Base-by-base conservation (phyloP, 2,329 filamentous ascomycete genomes). In the Herpotrichia juniperi region DNA sequence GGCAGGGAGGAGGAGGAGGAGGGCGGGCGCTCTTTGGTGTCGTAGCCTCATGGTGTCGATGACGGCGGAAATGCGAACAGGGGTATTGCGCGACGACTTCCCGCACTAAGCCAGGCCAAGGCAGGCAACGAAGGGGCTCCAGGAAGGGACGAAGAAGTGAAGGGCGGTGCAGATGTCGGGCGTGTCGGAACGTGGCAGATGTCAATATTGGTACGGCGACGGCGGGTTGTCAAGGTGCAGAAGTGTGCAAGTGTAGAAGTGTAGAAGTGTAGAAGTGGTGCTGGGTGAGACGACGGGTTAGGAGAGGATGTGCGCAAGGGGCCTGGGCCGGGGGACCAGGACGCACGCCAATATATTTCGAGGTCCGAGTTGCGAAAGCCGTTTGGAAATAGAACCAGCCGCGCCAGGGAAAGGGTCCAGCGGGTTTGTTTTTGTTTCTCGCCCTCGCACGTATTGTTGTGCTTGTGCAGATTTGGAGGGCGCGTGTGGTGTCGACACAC, bases 1-100 rank as follows among this genome's bases (percentile, higher is more conserved):
- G 1, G 87, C 78, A 31, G 89, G 80, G 28, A 89, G 76, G 44
- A 89, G 72, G 21, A 89, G 71, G 37, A 73, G 59, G 45, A 72
- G 58, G 30, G 63, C 56, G 25, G 83, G 78, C 50, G 81, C 81
- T 54, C 78, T 77, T 49, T 74, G 75, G 56, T 78, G 78, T 73
- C 79, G 79, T 63, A 88, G 74, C 74, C 81, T 85, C 87, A 90
- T 89, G 60, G 61, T 65, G 67, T 47, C 52, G 60, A 44, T 47
- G 42, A 44, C 28, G 48, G 30, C n/a, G 51, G 28, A 57, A 51
- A 40, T 19, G 53, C 34, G 43, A 42, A 52, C 52, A 55, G 53
- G 57, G 53, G 54, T 54, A 40, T 35, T 16, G 28, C 8, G 32
- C 45, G 44, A 45, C 40, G 42, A 22, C 16, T 44, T 24, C 28